These are phyloP conservation scores for Sporothrix euskadiensis DNA, from an alignment of 2,329 filamentous ascomycete genomes.

Conservation along the genomic window DNA sequence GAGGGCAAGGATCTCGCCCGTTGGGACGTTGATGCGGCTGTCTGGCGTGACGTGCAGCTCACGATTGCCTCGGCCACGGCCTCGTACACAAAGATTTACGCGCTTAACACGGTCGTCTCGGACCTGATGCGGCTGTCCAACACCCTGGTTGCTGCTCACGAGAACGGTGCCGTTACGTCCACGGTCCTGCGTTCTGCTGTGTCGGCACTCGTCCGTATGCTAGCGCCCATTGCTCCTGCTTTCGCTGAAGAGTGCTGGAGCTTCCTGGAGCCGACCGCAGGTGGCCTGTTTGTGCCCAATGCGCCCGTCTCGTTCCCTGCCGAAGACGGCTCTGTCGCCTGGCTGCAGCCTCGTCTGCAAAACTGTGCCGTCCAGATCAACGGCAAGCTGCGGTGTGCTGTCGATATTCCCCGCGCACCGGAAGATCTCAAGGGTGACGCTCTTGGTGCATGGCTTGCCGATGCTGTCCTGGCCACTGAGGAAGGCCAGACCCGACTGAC, in stretches of 20 bases:
- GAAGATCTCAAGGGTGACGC: constrained; percentile 46
- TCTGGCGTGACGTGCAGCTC: constrained; percentile 68
- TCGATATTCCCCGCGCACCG: constrained; percentile 60
- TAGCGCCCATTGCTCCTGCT: constrained; percentile 78
- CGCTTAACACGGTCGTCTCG: constrained; percentile 80
- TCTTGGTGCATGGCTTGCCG: constrained; percentile 62
- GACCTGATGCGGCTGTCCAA: constrained; percentile 84
- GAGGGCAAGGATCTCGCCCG: constrained; percentile 40
- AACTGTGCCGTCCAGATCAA: constrained; percentile 74
- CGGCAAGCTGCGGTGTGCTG: constrained; percentile 70
- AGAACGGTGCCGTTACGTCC: constrained; percentile 41
- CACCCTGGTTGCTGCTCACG: constrained; percentile 51
- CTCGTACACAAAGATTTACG: constrained; percentile 70
- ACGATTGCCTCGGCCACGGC: constrained; percentile 67
- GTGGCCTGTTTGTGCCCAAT: constrained; percentile 19
- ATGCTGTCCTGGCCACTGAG: constrained; percentile 60
- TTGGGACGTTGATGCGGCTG: constrained; percentile 50
- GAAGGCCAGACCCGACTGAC: constrained; percentile 61
- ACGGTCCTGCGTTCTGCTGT: constrained; percentile 52
- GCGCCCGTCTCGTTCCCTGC: constrained; percentile 58
- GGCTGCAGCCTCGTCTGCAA: constrained; percentile 53
- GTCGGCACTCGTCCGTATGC: constrained; percentile 64
- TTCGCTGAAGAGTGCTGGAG: constrained; percentile 81
- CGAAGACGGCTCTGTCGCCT: constrained; percentile 51
- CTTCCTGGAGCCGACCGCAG: constrained; percentile 47